Base-by-base conservation (phyloP, 2,329 filamentous ascomycete species). In the Hypoxylon sp. region DNA sequence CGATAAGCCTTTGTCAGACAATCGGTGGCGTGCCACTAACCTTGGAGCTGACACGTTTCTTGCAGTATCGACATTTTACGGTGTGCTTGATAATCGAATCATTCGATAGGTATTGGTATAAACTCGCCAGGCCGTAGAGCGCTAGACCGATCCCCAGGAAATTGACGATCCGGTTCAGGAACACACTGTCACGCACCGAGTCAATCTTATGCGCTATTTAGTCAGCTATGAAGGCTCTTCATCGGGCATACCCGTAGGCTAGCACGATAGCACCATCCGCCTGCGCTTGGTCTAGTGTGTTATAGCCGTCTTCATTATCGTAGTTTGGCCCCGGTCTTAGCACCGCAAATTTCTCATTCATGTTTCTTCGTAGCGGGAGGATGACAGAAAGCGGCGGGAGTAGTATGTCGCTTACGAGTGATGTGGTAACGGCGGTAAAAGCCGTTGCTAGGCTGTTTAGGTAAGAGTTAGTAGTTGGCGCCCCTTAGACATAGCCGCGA, bases 301-400 rank as follows among this genome's bases (percentile, higher is more conserved):
- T 92, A 77, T 93, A 93, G 2, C 87, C 87, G 17, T 77, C 74
- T 3, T 81, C 77, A 1, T 79, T 71, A 24, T 79, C 78, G 67
- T 82, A 87, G 60, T 85, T 80, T 2, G 85, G 83, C 0, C 90
- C 90, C 0, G 79, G 72, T 37, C 80, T 82, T 26, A 92, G 76
- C 6, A 91, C 85, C 0, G 89, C 86, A 74, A 93, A 93, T 75
- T 91, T 91, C 77, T 91, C 86, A 71, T 91, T 88, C 71, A 93
- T 83, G 73, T 92, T 92, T 67, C 86, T 85, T 70, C 89, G 85
- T 58, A 92, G 78, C 50, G 90, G 90, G 4, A 91, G 83, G 20
- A 93, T 78, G 43, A 92, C 78, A 1, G 89, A 90, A 26, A 93
- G 79, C 0, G 90, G 82, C 4, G 90, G 91, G 64, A 92, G 84